A percentile compares a stretch with the other conserved stretches of the same genome.
Conservation (phyloP, 257 asterid genomes). For the Solanum peruvianum region DNA sequence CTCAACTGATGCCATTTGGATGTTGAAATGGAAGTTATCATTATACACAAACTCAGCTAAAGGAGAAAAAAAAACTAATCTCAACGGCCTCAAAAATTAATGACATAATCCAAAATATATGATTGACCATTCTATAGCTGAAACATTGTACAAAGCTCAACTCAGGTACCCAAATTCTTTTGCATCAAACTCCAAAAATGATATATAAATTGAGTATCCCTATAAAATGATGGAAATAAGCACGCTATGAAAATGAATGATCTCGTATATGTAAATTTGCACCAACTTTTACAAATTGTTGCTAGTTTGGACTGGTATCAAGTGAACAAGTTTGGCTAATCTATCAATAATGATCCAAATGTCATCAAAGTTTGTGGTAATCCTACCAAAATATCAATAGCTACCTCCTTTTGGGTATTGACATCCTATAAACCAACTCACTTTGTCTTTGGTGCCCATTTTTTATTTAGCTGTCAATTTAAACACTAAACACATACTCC, state of each 20-base stretch:
- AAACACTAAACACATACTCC: not conserved
- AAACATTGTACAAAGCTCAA: not conserved
- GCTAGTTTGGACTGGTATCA: not conserved
- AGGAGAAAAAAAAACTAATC: not conserved
- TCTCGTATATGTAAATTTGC: not conserved
- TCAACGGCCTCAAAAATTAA: not conserved
- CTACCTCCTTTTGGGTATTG: not conserved
- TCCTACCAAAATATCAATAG: not conserved
- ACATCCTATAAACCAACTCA: not conserved
- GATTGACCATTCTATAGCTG: not conserved
- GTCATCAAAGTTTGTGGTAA: not conserved
- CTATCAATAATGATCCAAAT: not conserved
- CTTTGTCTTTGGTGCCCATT: not conserved
- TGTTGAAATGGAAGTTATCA: not conserved
- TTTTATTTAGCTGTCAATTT: not conserved
- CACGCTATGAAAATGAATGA: not conserved
- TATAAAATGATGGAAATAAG: not conserved
- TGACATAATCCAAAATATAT: not conserved
- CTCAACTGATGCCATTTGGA: not conserved
- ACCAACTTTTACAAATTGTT: not conserved
- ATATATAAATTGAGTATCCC: not conserved
- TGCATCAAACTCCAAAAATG: not conserved
- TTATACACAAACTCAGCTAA: not conserved
- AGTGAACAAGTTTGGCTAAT: not conserved
- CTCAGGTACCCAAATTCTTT: not conserved